A percentile compares a stretch with the other conserved stretches of the same genome.
Evolutionary conservation across 1,284 basidiomycete species (phyloP).

Genomic region (Taiwanofungus camphoratus): DNA sequence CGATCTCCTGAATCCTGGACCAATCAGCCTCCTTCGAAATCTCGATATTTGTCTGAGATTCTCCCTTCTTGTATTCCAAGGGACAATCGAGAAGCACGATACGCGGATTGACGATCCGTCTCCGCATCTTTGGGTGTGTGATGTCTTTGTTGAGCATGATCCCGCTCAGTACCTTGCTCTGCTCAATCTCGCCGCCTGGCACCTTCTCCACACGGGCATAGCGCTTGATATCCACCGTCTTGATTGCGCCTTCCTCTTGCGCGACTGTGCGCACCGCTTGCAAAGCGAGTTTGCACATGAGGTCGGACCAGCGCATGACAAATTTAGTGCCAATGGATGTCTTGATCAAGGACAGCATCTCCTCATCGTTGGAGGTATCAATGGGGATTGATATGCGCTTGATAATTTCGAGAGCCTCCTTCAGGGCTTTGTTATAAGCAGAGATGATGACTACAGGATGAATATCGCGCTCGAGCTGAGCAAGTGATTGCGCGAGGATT

Average conservation of each 20-base stretch:
- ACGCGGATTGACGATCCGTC: conserved; percentile 87
- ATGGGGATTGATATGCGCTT: conserved; percentile 87
- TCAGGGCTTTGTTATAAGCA: conserved; percentile 94
- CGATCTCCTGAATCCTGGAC: conserved; percentile 89
- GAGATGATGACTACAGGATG: conserved; percentile 99
- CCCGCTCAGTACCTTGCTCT: conserved; percentile 82
- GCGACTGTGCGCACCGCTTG: conserved; percentile 87
- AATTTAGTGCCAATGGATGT: conserved; percentile 99
- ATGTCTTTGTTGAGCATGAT: conserved; percentile 99
- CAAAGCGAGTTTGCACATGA: conserved; percentile 95
- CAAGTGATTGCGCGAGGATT: conserved; percentile 92
- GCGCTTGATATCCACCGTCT: conserved; percentile 96
- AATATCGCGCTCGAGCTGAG: conserved; percentile 92
- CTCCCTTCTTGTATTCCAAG: conserved; percentile 98
- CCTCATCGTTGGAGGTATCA: conserved; percentile 78
- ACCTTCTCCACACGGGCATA: conserved; percentile 98
- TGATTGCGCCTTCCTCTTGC: conserved; percentile 58
- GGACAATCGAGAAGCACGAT: conserved; percentile 94
- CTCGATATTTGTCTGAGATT: conserved; percentile 98
- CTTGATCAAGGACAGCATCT: conserved; percentile 97
- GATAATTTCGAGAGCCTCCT: conserved; percentile 87
- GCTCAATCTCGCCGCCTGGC: conserved; percentile 95
- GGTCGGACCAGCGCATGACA: conserved; percentile 91
- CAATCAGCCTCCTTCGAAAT: conserved; percentile 94
- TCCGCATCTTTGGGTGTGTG: conserved; percentile 95